These are phyloP conservation scores for Taphrina communis DNA, from an alignment of 1,139 yeast genomes.

Conservation along the genomic window DNA sequence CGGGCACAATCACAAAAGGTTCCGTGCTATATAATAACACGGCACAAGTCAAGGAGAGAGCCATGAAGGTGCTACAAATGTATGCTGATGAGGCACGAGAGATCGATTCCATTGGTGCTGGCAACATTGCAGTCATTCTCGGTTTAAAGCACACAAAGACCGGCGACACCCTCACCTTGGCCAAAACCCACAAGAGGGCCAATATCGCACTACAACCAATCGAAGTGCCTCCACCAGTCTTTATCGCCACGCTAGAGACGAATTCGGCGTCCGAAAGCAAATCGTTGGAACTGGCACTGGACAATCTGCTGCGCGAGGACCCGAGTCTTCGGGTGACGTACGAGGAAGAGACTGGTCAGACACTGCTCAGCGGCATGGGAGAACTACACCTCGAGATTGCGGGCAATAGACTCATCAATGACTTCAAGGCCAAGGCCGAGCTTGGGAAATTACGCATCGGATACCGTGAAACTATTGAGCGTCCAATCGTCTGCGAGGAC, in stretches of 20 bases:
- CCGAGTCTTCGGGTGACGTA: conserved; percentile 69
- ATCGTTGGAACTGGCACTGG: conserved; percentile 69
- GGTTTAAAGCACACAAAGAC: conserved; percentile 80
- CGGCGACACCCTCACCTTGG: conserved; percentile 84
- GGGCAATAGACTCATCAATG: conserved; percentile 73
- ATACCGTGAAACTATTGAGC: conserved; percentile 63
- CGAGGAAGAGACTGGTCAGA: conserved; percentile 90
- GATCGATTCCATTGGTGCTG: conserved; percentile 66
- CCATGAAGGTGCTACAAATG: conserved; percentile 76
- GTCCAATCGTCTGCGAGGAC: neutral
- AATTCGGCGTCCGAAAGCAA: conserved; percentile 78
- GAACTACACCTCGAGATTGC: conserved; percentile 91
- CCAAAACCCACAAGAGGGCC: conserved; percentile 10
- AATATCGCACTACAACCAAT: conserved; percentile 71
- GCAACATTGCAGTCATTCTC: conserved; percentile 88
- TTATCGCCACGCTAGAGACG: conserved; percentile 85
- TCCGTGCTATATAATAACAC: conserved; percentile 69
- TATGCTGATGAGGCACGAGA: conserved; percentile 86
- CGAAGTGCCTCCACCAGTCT: conserved; percentile 87
- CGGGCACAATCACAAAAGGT: conserved; percentile 72
- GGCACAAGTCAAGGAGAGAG: conserved; percentile 68
- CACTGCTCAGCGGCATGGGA: conserved; percentile 92
- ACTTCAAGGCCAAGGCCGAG: conserved; percentile 79
- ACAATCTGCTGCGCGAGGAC: conserved; percentile 75
- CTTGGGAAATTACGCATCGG: conserved; percentile 86